Evolutionary conservation across 306 rosid genomes (phyloP).

Genomic region (Quercus cerris): DNA sequence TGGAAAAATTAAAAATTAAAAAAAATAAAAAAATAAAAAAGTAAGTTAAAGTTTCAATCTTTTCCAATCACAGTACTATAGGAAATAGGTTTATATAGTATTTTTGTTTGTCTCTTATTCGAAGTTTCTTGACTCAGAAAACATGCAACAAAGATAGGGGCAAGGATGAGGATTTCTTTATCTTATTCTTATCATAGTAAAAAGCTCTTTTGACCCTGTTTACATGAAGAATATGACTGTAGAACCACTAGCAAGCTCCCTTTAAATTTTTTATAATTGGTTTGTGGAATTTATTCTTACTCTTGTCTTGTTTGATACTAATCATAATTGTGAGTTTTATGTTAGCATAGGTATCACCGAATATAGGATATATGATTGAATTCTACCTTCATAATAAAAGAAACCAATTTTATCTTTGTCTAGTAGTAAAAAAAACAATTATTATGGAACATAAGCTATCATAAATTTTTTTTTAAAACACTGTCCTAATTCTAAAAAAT

Average conservation of each 20-base stretch:
- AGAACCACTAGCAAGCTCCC: background rate
- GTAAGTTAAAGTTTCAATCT: background rate
- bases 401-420: too few relatives aligned
- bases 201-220: background rate
- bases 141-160: background rate
- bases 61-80: background rate
- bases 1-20: background rate
- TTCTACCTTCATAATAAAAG: too few relatives aligned
- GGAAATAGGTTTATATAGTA: background rate
- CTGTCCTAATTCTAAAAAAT: background rate
- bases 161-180: background rate
- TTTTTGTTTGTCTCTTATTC: conserved; percentile 1
- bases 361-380: too few relatives aligned
- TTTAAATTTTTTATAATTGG: background rate
- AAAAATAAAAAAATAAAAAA: background rate
- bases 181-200: background rate
- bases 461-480: too few relatives aligned
- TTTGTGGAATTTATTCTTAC: background rate
- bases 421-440: too few relatives aligned
- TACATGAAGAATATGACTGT: background rate
- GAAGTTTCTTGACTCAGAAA: conserved; percentile 21
- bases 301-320: background rate
- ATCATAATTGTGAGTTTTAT: too few relatives aligned
- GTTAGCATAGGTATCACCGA: too few relatives aligned
- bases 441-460: too few relatives aligned